phyloP scores from a whole-genome alignment of 2,329 filamentous ascomycete genomes.

The Exophiala aquamarina region DNA sequence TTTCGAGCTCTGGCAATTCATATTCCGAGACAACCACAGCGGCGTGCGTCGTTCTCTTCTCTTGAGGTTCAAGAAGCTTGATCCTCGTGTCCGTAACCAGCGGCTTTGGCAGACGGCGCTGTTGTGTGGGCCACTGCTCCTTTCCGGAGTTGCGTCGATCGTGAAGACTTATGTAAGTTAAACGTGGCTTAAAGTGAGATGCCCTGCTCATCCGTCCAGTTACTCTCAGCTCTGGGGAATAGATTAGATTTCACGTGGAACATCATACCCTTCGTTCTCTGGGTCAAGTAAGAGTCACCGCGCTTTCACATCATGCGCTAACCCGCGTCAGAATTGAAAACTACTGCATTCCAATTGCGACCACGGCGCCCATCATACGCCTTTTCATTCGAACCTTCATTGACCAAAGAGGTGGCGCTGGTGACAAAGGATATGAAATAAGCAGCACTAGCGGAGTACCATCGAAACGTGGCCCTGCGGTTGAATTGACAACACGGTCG shows the following conservation, averaged over 20 bases:
- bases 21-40: constrained; percentile 31
- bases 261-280: constrained; percentile 37
- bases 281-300: constrained; percentile 36
- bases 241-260: constrained; percentile 38
- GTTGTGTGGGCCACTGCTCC: constrained; percentile 35
- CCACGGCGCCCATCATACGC: constrained; percentile 35
- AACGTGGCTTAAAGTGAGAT: too few relatives aligned
- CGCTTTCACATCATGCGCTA: background rate
- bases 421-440: too few relatives aligned
- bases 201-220: too few relatives aligned
- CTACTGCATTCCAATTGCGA: constrained; percentile 38
- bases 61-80: constrained; percentile 33
- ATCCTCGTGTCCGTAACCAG: constrained; percentile 31
- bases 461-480: too few relatives aligned
- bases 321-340: constrained; percentile 35
- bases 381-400: constrained; percentile 35
- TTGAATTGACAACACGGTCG: too few relatives aligned
- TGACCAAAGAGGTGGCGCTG: constrained; percentile 16
- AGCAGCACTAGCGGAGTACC: too few relatives aligned
- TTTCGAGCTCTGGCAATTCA: constrained; percentile 38
- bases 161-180: too few relatives aligned
- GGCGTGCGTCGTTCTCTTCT: constrained; percentile 30
- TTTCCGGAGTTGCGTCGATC: constrained; percentile 37
- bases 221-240: constrained; percentile 36
- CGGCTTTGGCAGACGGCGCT: constrained; percentile 38